Conservation (phyloP, 208 protist genomes). For the Naegleria lovaniensis region DNA sequence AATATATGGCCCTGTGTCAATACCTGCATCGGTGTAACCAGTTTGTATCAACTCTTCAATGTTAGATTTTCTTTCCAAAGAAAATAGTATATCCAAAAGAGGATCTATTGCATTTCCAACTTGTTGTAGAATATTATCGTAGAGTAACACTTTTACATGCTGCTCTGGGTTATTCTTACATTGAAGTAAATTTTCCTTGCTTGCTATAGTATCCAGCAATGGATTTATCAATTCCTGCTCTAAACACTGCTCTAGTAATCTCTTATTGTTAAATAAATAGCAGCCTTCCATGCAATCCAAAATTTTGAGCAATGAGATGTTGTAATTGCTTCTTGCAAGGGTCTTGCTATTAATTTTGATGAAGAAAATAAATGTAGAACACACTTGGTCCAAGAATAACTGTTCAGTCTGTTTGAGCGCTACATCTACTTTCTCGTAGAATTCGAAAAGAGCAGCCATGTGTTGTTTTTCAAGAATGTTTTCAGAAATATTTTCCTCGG, state of each 20-base stretch:
- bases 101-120: background rate
- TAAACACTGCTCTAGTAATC: background rate
- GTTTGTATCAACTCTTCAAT: no score
- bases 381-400: background rate
- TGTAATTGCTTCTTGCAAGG: background rate
- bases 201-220: background rate
- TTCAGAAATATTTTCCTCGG: background rate
- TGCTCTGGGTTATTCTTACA: background rate
- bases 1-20: background rate
- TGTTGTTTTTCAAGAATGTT: background rate
- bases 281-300: background rate
- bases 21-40: background rate
- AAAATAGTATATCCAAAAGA: background rate
- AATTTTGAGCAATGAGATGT: background rate
- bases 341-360: background rate
- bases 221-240: background rate
- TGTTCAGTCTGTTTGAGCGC: background rate
- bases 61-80: no score
- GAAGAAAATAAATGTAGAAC: background rate
- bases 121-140: background rate
- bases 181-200: background rate
- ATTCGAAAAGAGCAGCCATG: background rate
- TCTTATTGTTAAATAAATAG: background rate
- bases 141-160: background rate
- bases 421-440: background rate